These are phyloP conservation scores for Candolleomyces aberdarensis DNA, from an alignment of 768 basidiomycete species.

Conservation along the genomic window DNA sequence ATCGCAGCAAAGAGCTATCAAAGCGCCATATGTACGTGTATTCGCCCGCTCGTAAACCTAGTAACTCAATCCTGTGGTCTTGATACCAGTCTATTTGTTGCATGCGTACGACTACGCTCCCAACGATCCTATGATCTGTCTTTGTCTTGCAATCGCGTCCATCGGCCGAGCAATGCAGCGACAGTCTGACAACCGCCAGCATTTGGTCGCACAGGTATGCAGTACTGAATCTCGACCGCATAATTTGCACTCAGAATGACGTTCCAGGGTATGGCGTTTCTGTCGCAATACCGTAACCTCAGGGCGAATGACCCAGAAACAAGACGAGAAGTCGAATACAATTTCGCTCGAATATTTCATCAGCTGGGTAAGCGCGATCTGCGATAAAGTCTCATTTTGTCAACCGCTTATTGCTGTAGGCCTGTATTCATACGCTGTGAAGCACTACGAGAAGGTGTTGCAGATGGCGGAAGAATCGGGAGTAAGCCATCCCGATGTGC, in stretches of 20 bases:
- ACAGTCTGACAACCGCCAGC: constrained; percentile 91
- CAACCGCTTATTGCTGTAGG: constrained; percentile 41
- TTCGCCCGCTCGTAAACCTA: constrained; percentile 46
- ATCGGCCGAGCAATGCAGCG: constrained; percentile 90
- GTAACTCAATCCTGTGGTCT: constrained; percentile 38
- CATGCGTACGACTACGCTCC: constrained; percentile 85
- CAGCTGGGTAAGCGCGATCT: constrained; percentile 63
- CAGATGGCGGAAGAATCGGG: constrained; percentile 48
- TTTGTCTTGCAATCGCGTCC: constrained; percentile 80
- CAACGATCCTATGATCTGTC: constrained; percentile 81
- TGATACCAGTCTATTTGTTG: constrained; percentile 73
- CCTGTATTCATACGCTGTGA: constrained; percentile 74
- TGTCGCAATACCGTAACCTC: constrained; percentile 75
- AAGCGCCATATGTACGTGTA: constrained; percentile 78
- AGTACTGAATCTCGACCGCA: not conserved
- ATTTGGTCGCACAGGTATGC: constrained; percentile 69
- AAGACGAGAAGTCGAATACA: constrained; percentile 83
- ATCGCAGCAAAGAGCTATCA: constrained; percentile 87
- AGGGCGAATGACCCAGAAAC: constrained; percentile 41
- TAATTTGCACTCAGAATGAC: not conserved
- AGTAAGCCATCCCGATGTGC: constrained; percentile 23
- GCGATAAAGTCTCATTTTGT: not conserved
- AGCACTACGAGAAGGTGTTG: constrained; percentile 80
- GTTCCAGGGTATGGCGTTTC: constrained; percentile 77
- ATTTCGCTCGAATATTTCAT: constrained; percentile 90